phyloP scores from a whole-genome alignment of 2,329 filamentous ascomycete genomes.

The Fusarium mangiferae region DNA sequence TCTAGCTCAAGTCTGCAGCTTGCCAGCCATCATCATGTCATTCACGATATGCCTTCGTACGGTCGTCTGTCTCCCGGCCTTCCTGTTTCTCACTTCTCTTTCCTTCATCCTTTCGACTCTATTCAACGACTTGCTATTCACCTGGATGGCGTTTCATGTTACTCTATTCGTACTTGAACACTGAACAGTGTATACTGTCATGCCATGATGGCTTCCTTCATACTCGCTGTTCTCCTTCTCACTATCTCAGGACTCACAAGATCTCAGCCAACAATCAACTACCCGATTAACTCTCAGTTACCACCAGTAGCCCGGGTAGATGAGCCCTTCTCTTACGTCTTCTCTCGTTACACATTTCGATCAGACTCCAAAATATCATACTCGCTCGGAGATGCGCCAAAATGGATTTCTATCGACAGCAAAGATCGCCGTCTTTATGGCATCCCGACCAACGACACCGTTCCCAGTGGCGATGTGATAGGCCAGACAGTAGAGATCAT shows the following conservation, averaged over 20 bases:
- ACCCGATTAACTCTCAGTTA: conserved; percentile 86
- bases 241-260: conserved; percentile 46
- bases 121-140: conserved; percentile 11
- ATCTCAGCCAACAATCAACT: conserved; percentile 60
- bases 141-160: conserved; percentile 35
- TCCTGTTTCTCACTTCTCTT: conserved; percentile 20
- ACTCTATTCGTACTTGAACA: conserved; percentile 32
- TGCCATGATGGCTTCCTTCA: conserved; percentile 47
- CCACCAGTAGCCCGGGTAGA: conserved; percentile 79
- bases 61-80: conserved; percentile 21
- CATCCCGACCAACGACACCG: conserved; percentile 68
- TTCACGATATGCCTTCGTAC: conserved; percentile 37
- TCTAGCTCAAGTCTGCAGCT: conserved; percentile 21
- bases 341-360: conserved; percentile 79
- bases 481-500: conserved; percentile 72
- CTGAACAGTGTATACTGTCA: conserved; percentile 33
- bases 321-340: conserved; percentile 74
- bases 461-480: conserved; percentile 63
- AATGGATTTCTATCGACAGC: conserved; percentile 80
- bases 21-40: conserved; percentile 47
- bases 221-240: conserved; percentile 42
- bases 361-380: conserved; percentile 74
- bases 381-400: conserved; percentile 70
- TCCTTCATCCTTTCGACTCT: conserved; percentile 22
- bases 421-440: conserved; percentile 74